Evolutionary conservation across 106 monocot genomes (phyloP), one percentile per base, ranked within the genome.

Genomic region (Dendrobium huoshanense): DNA sequence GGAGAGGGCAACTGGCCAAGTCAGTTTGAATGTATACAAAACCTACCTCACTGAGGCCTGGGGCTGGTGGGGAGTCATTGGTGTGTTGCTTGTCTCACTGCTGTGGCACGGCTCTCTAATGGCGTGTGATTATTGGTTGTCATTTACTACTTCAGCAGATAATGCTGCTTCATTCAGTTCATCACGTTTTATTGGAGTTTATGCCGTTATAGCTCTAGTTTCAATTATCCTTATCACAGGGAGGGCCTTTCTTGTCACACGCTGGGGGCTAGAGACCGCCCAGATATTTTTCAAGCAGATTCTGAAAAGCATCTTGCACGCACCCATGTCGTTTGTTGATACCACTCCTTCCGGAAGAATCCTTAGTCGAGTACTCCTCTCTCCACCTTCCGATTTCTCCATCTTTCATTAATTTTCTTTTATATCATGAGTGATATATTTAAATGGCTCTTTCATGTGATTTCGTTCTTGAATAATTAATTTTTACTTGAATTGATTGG

Each of bases 101-200:
- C 4, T 78, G 22, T 90, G 89, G 92, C 92, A 92, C 77, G 84
- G 79, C 13, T 86, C 92, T 31, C 67, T 80, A 24, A 81, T 92
- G 90, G 84, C 92, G 0, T 83, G 88, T 81, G 92, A 92, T 43
- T 92, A 92, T 44, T 92, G 92, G 92, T 80, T 92, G 73, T 90
- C 92, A 58, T 82, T 85, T 75, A 82, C 86, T 77, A 92, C 90
- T 55, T 92, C 92, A 19, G 88, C 68, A 13, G 31, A 31, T 20
- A 68, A 84, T 72, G 77, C 80, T 4, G 25, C 85, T 43, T 82
- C 80, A 22, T 87, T 90, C 77, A 37, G 70, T 45, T 59, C 85
- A 4, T 74, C 80, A 4, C 55, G 79, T 15, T 87, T 90, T 55
- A 87, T 90, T 45, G 73, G 65, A 72, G 79, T 90, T 41, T 90